Evolutionary conservation across 768 basidiomycete genomes (phyloP).

Genomic region (Serendipita sp.): DNA sequence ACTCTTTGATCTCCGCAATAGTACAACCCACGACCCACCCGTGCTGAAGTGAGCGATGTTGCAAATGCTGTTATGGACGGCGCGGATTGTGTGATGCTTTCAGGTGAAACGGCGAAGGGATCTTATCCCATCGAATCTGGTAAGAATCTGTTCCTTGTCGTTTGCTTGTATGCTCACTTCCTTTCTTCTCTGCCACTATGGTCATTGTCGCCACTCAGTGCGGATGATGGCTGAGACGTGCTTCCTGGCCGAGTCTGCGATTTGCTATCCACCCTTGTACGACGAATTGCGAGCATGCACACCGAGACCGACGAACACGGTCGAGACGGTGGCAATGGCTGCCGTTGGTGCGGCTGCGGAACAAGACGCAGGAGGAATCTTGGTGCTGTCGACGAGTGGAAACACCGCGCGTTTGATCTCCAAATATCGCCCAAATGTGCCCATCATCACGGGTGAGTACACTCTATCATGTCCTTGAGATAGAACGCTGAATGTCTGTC

Average conservation of each 20-base stretch:
- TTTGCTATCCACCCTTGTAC: slow-evolving; percentile 88
- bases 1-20: slow-evolving; percentile 16
- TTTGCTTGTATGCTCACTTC: not conserved
- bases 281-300: slow-evolving; percentile 72
- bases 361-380: slow-evolving; percentile 86
- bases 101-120: slow-evolving; percentile 98
- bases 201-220: slow-evolving; percentile 30
- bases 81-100: slow-evolving; percentile 98
- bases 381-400: slow-evolving; percentile 93
- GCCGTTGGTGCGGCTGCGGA: slow-evolving; percentile 91
- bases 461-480: not conserved
- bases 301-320: slow-evolving; percentile 78
- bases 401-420: slow-evolving; percentile 91
- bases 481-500: not conserved
- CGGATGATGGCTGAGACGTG: slow-evolving; percentile 99
- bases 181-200: not conserved
- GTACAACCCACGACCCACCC: slow-evolving; percentile 98
- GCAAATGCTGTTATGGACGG: slow-evolving; percentile 99
- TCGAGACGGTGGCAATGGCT: slow-evolving; percentile 91
- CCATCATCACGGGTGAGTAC: slow-evolving; percentile 79
- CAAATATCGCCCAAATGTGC: slow-evolving; percentile 86
- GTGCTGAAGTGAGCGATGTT: slow-evolving; percentile 97
- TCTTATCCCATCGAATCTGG: slow-evolving; percentile 91
- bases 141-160: slow-evolving; percentile 21
- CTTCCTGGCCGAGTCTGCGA: slow-evolving; percentile 85